Conservation (phyloP, 1,284 basidiomycete genomes). For the Rhodotorula sp. region DNA sequence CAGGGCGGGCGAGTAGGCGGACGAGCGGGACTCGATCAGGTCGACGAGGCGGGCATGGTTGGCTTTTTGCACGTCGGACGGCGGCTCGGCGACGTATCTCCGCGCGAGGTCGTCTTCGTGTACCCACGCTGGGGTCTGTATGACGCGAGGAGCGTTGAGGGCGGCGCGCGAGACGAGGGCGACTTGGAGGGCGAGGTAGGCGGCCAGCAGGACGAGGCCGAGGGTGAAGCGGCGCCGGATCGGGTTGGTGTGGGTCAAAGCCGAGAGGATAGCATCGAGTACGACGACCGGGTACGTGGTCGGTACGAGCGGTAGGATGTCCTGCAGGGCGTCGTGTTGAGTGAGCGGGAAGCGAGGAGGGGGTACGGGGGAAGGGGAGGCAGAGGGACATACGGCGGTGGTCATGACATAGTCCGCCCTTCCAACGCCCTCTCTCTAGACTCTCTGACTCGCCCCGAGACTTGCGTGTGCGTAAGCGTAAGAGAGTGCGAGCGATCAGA, state of each 20-base stretch:
- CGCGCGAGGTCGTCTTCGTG: conserved; percentile 15
- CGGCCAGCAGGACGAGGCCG: conserved; percentile 12
- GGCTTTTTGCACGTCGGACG: conserved; percentile 3
- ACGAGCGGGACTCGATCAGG: conserved; percentile 20
- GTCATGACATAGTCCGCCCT: background rate
- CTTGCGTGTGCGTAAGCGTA: background rate
- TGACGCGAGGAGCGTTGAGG: conserved; percentile 2
- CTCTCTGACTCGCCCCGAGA: background rate
- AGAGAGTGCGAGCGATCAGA: background rate
- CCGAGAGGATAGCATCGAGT: conserved; percentile 20
- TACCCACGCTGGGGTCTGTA: background rate
- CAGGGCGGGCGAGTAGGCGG: conserved; percentile 12
- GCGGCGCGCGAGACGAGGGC: background rate
- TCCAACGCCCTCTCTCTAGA: background rate
- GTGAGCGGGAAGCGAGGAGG: background rate
- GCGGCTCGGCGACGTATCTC: conserved; percentile 16
- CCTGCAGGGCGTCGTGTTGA: conserved; percentile 10
- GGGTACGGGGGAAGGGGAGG: background rate
- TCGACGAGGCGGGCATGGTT: conserved; percentile 3
- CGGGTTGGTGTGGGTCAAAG: conserved; percentile 20
- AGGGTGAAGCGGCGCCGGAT: conserved; percentile 15
- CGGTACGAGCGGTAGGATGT: conserved; percentile 28
- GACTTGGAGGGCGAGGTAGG: background rate
- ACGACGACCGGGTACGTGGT: conserved; percentile 7
- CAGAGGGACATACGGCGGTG: background rate